Base-by-base conservation (phyloP, 23 red algal species). In the Pyropia haitanensis region DNA sequence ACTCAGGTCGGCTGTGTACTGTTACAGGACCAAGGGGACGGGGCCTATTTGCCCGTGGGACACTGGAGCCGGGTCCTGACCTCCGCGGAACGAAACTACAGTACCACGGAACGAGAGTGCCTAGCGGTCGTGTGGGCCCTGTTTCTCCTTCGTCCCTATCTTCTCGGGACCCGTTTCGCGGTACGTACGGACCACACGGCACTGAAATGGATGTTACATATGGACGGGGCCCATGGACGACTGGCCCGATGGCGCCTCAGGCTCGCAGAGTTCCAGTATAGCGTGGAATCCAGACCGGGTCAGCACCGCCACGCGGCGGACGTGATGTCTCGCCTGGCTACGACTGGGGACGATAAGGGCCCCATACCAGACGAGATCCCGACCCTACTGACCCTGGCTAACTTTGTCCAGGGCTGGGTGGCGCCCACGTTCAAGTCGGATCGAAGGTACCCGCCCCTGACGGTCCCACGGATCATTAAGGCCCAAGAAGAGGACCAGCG, bases 41-140 rank as follows among this genome's bases (percentile, higher is more conserved):
- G 73, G 3, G 56, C 55, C 21, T 60, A 49, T 9, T 15, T 22
- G 19, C 58, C 73, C 44, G 29, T 77, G 29, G 73, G 58, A 1
- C 65, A 51, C 57, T 77, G 73, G 73, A 63, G 24, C 18, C 24
- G 60, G 4, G 54, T 17, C 25, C 73, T 77, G 18, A 50, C 39
- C 39, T 20, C 46, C 10, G 52, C 50, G 30, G 60, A 77, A 52
- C 23, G n/a, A 14, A 60, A 63, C 58, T 77, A 65, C 73, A 63
- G 31, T 25, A 60, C 59, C 16, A 24, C 50, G 33, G 73, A n/a
- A n/a, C n/a, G n/a, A n/a, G n/a, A n/a, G n/a, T n/a, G n/a, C n/a
- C n/a, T n/a, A n/a, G n/a, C n/a, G n/a, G n/a, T n/a, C n/a, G n/a
- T n/a, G n/a, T n/a, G n/a, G n/a, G n/a, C n/a, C n/a, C n/a, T n/a